These are phyloP conservation scores for Articulospora tetracladia DNA, from an alignment of 495 filamentous ascomycete species.

Conservation along the genomic window DNA sequence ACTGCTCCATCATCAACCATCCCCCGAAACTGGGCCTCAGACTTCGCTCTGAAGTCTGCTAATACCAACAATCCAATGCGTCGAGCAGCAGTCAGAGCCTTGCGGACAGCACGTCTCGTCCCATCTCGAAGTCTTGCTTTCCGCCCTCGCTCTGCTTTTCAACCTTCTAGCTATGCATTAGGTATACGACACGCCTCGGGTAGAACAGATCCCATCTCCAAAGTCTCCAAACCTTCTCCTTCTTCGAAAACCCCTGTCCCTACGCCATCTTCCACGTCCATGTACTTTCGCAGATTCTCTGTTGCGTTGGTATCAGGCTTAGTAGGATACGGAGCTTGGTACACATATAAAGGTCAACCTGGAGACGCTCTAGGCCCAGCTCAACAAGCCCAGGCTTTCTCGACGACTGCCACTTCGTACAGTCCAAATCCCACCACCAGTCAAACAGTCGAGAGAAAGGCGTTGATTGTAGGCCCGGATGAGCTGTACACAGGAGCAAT, in stretches of 20 bases:
- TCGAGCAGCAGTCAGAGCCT: conserved; percentile 57
- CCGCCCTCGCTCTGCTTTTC: conserved; percentile 31
- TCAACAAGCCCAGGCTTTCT: conserved; percentile 11
- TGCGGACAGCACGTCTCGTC: conserved; percentile 58
- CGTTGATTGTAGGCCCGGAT: conserved; percentile 77
- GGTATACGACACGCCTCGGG: conserved; percentile 40
- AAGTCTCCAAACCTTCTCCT: neutral
- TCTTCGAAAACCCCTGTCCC: conserved; percentile 32
- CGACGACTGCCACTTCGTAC: conserved; percentile 1
- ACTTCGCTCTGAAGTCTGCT: conserved; percentile 9
- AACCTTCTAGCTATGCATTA: conserved; percentile 42
- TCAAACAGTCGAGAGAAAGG: conserved; percentile 28
- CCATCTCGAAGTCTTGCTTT: conserved; percentile 48
- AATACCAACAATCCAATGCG: conserved; percentile 48
- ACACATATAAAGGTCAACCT: conserved; percentile 45
- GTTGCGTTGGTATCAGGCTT: conserved; percentile 56
- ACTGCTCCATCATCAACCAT: neutral
- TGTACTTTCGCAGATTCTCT: conserved; percentile 63
- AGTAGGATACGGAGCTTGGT: conserved; percentile 64
- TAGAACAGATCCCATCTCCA: conserved; percentile 31
- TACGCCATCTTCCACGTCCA: conserved; percentile 42
- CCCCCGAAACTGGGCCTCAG: conserved; percentile 2
- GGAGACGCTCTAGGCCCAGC: neutral
- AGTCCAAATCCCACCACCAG: conserved; percentile 10
- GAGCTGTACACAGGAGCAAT: conserved; percentile 79